Conservation (phyloP, 768 basidiomycete species). For the Dacryopinax spathularia region DNA sequence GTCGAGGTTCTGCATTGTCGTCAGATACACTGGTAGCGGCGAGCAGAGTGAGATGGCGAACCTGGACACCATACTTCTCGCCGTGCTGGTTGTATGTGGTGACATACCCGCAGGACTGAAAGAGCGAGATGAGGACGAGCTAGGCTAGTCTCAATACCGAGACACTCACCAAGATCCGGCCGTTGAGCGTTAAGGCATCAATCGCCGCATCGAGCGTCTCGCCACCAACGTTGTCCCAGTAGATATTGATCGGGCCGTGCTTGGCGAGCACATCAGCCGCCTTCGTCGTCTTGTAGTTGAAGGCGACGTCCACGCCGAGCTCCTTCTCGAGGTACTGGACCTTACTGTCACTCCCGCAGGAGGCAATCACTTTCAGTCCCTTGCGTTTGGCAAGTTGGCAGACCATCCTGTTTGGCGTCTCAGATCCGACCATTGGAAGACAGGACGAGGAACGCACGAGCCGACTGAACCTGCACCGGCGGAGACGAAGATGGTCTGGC, state of each 20-base stretch:
- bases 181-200: constrained; percentile 13
- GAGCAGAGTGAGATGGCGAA: neutral
- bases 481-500: constrained; percentile 38
- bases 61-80: constrained; percentile 13
- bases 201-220: constrained; percentile 19
- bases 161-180: constrained; percentile 15
- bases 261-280: constrained; percentile 38
- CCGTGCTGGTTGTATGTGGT: constrained; percentile 13
- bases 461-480: constrained; percentile 44
- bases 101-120: constrained; percentile 13
- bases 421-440: no score
- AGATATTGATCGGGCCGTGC: constrained; percentile 47
- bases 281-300: constrained; percentile 55
- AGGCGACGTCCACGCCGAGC: constrained; percentile 53
- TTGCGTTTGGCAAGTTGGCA: constrained; percentile 31
- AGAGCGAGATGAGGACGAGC: no score
- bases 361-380: constrained; percentile 50
- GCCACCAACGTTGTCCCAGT: constrained; percentile 23
- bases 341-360: constrained; percentile 58
- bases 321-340: constrained; percentile 40
- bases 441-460: no score
- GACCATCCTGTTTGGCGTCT: no score
- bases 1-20: neutral
- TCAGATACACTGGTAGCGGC: neutral
- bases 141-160: no score